These are phyloP conservation scores for Secale cereale DNA, from an alignment of 176 grass and related monocot genomes.

Conservation along the genomic window DNA sequence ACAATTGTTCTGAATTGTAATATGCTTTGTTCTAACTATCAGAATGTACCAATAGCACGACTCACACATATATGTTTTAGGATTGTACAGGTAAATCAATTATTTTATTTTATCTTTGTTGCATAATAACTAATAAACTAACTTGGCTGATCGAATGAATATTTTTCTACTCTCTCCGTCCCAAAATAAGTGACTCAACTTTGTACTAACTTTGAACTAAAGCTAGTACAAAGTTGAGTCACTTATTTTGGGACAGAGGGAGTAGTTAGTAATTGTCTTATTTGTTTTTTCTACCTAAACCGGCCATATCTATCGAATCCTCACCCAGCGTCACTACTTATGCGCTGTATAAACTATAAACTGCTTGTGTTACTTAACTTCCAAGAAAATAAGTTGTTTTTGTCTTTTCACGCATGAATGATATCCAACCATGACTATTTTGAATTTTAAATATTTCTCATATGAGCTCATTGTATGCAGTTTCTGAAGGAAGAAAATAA, in stretches of 20 bases:
- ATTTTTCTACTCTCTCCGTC: too few species aligned
- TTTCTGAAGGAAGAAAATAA: conserved; percentile 74
- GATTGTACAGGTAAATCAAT: background rate
- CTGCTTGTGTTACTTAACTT: conserved; percentile 16
- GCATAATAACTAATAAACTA: background rate
- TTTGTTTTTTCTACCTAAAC: background rate
- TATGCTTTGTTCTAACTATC: conserved; percentile 2
- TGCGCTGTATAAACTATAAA: background rate
- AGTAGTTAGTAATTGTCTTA: background rate
- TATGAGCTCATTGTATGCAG: conserved; percentile 45
- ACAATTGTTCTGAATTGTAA: background rate
- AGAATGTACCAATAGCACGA: background rate
- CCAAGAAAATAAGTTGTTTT: background rate
- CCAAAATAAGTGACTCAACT: too few species aligned
- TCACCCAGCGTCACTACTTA: background rate
- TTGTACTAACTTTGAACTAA: too few species aligned
- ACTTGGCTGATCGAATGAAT: background rate
- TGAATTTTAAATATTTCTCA: conserved; percentile 27
- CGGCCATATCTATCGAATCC: background rate
- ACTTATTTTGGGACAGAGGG: too few species aligned
- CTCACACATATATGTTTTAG: background rate
- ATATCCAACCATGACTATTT: background rate
- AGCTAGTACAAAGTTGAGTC: too few species aligned
- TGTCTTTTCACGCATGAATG: conserved; percentile 1
- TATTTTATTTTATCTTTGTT: background rate